Evolutionary conservation across 495 filamentous ascomycete species (phyloP).

Genomic region (Penicillium roqueforti): DNA sequence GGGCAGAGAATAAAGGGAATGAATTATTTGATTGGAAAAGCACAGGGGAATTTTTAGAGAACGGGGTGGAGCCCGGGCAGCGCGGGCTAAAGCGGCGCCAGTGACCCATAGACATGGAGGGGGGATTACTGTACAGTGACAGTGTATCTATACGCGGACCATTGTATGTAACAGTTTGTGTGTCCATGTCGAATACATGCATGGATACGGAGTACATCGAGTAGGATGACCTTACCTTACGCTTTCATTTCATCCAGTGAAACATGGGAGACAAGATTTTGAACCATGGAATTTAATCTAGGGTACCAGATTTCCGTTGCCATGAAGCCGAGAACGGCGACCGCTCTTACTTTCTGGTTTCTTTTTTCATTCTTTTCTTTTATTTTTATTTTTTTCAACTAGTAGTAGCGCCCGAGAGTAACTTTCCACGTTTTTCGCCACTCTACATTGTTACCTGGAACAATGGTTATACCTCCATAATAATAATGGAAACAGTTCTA

Average conservation of each 20-base stretch:
- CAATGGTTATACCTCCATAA: not conserved
- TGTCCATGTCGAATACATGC: not conserved
- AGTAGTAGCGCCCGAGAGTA: conserved; percentile 1
- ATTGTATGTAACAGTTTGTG: not conserved
- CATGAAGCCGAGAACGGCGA: conserved; percentile 12
- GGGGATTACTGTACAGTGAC: conserved; percentile 16
- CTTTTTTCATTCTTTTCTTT: not conserved
- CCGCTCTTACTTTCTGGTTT: conserved; percentile 2
- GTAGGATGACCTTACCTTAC: not conserved
- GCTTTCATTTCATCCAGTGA: not conserved
- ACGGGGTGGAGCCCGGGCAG: conserved; percentile 24
- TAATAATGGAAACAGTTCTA: not conserved
- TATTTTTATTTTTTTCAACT: not conserved
- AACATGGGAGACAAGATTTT: not conserved
- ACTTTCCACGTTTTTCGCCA: conserved; percentile 3
- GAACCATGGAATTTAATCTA: conserved; percentile 7
- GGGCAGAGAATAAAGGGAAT: conserved; percentile 12
- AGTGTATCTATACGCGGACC: not conserved
- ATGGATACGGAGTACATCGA: not conserved
- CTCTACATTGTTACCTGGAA: not conserved
- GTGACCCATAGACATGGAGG: conserved; percentile 42
- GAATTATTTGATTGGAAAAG: conserved; percentile 26
- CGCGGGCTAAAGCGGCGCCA: conserved; percentile 33
- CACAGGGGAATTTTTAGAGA: conserved; percentile 15
- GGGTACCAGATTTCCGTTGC: conserved; percentile 11